Base-by-base conservation (phyloP, 495 filamentous ascomycete genomes). In the Apiosordaria backusii region DNA sequence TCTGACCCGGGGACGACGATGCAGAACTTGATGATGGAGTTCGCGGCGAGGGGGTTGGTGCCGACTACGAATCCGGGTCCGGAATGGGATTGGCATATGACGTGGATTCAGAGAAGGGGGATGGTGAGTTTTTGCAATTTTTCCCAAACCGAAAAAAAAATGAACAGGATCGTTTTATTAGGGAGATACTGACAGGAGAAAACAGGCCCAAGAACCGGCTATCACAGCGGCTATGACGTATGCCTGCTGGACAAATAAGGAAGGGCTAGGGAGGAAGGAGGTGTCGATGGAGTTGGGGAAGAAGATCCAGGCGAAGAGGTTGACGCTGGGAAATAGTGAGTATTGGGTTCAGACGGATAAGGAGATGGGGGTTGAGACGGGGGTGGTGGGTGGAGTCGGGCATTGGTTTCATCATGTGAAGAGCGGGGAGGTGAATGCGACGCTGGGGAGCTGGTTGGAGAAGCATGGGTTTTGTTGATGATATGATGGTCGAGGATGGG, bases 401-500 rank as follows among this genome's bases (percentile, higher is more conserved):
- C 52, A 55, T 23, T 55, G 52, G 52, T 23, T 55, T 19, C 52
- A 55, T 23, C 52, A 55, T 19, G n/a, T 55, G 52, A 55, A 55
- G 52, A 18, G 9, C 6, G 9, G 21, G 52, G 52, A 55, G 52
- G 9, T 18, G n/a, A 55, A 55, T 22, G 18, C 19, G 1, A 23
- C 21, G 3, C 18, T 55, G n/a, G 52, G 18, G 52, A 18, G 10
- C 16, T 55, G 52, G 52, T 55, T 55, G 52, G 52, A 21, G 52
- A 55, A 18, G 52, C 2, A 4, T 21, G 19, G 52, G 52, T 55
- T 55, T 45, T 45, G 35, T 15, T 45, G 35, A 45, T 18, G 1
- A 13, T 45, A 2, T 45, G 13, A 35, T 6, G 10, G 29, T 0
- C 6, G 13, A 45, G 10, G 35, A 45, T 45, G 35, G 9, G 5